A percentile compares a stretch with the other conserved stretches of the same genome.
These are phyloP conservation scores for Cardamine occulta DNA, from an alignment of 345 rosid genomes.

Conservation along the genomic window DNA sequence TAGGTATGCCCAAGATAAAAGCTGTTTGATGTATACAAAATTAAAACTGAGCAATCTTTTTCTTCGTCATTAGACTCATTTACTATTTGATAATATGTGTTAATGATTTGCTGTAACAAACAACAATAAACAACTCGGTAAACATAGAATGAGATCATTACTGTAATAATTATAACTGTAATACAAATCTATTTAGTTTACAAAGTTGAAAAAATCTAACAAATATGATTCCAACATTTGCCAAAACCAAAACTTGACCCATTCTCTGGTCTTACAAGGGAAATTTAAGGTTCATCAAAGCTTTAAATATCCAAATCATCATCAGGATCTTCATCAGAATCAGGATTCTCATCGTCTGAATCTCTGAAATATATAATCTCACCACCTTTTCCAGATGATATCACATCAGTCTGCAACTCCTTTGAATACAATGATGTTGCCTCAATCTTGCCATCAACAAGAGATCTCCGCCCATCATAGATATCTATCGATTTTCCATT, in stretches of 20 bases:
- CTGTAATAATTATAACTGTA: background rate
- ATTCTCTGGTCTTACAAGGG: conserved; percentile 13
- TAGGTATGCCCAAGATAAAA: background rate
- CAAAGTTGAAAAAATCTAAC: conserved; percentile 20
- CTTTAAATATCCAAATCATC: conserved; percentile 87
- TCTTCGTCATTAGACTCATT: background rate
- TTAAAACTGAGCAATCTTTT: background rate
- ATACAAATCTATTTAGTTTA: conserved; percentile 19
- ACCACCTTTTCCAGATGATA: conserved; percentile 51
- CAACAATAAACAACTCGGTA: background rate
- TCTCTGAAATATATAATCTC: conserved; percentile 90
- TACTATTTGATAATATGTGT: background rate
- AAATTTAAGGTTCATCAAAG: background rate
- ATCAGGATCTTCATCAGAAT: conserved; percentile 97
- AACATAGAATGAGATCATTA: conserved; percentile 10
- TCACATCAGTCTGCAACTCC: conserved; percentile 42
- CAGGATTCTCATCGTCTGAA: conserved; percentile 94
- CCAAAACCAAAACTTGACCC: background rate
- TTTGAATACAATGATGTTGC: conserved; percentile 39
- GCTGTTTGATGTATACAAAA: background rate
- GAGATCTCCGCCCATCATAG: conserved; percentile 79
- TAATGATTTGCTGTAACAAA: background rate
- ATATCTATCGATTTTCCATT: conserved; percentile 72
- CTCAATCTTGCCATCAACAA: conserved; percentile 48
- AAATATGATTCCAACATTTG: conserved; percentile 5